phyloP scores from a whole-genome alignment of 169 alveolate genomes.

The Cryptosporidium ryanae region DNA sequence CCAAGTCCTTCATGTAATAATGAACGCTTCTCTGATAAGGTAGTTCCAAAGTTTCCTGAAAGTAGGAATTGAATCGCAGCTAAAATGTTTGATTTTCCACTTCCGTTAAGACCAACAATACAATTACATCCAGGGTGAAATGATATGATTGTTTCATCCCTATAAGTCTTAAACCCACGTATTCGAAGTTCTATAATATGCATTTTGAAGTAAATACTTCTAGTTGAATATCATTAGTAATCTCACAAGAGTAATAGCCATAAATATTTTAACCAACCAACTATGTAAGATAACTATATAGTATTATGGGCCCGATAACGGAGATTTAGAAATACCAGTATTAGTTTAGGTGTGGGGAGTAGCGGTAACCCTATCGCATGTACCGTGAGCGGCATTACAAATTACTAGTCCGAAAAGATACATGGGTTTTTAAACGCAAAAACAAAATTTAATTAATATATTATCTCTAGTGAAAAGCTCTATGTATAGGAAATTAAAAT shows the following conservation, averaged over 20 bases:
- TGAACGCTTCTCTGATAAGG: conserved; percentile 80
- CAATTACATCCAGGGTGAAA: conserved; percentile 86
- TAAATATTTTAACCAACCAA: too few species aligned
- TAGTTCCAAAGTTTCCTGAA: conserved; percentile 80
- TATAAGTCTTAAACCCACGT: conserved; percentile 87
- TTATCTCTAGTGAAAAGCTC: too few species aligned
- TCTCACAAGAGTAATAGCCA: too few species aligned
- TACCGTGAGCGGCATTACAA: background rate
- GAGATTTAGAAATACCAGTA: background rate
- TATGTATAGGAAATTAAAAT: too few species aligned
- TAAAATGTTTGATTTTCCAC: conserved; percentile 85
- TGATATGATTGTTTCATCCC: conserved; percentile 82
- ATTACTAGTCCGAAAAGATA: background rate
- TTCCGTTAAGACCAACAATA: conserved; percentile 85
- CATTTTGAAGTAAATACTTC: conserved; percentile 76
- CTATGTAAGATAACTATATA: background rate
- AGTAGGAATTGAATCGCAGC: conserved; percentile 82
- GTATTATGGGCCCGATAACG: background rate
- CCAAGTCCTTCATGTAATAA: conserved; percentile 83
- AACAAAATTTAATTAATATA: too few species aligned
- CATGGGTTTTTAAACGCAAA: too few species aligned
- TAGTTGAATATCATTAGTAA: too few species aligned
- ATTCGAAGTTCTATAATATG: conserved; percentile 85
- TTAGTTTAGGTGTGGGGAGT: background rate
- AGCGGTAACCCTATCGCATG: background rate